Evolutionary conservation across 768 basidiomycete species (phyloP).

Genomic region (Leccinum uliginosum): DNA sequence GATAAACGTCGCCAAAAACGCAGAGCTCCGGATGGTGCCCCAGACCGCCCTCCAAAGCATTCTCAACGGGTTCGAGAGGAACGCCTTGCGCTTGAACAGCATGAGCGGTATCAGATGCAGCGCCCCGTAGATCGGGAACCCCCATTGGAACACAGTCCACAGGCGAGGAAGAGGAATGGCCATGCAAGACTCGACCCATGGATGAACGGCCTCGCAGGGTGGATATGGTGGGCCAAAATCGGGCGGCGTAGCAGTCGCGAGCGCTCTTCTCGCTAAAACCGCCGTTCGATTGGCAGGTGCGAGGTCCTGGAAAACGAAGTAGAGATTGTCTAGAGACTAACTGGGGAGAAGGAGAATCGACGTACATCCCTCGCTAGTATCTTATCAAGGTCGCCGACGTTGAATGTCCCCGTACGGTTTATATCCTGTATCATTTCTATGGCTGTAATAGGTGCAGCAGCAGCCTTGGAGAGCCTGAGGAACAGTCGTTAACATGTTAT

Average conservation of each 20-base stretch:
- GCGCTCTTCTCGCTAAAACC: constrained; percentile 43
- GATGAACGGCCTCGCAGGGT: constrained; percentile 77
- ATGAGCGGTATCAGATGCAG: constrained; percentile 86
- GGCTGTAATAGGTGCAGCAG: constrained; percentile 55
- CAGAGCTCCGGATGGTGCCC: constrained; percentile 79
- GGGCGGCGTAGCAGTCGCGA: constrained; percentile 25
- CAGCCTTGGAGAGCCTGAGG: constrained; percentile 68
- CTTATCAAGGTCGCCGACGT: constrained; percentile 53
- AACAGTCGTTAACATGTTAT: not conserved
- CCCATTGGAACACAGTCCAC: constrained; percentile 78
- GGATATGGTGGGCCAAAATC: constrained; percentile 50
- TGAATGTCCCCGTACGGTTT: constrained; percentile 53
- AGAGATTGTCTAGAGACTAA: not conserved
- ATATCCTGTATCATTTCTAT: constrained; percentile 59
- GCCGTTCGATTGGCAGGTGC: constrained; percentile 46
- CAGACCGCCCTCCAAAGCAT: constrained; percentile 61
- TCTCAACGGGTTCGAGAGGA: constrained; percentile 59
- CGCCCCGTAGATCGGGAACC: constrained; percentile 80
- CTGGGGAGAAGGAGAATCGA: not conserved
- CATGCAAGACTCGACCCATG: constrained; percentile 52
- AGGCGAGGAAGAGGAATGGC: constrained; percentile 53
- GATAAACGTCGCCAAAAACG: constrained; percentile 84
- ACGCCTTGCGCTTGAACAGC: constrained; percentile 69
- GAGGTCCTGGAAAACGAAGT: constrained; percentile 42
- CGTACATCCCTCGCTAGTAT: constrained; percentile 48